Base-by-base conservation (phyloP, 2,329 filamentous ascomycete genomes). In the Colletotrichum endophyticum region DNA sequence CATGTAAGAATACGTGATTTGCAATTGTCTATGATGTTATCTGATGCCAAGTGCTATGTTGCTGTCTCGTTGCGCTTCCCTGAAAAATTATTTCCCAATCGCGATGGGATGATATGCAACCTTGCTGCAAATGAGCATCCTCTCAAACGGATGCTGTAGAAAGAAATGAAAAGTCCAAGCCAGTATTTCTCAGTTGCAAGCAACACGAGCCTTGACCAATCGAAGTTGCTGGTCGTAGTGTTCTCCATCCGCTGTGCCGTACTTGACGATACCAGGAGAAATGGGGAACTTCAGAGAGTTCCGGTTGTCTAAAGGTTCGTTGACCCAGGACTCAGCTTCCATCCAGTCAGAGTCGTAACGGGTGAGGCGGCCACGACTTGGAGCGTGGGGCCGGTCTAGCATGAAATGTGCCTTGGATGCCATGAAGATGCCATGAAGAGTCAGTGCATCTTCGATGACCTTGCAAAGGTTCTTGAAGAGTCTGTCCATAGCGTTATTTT, bases 241-340 rank as follows among this genome's bases (percentile, higher is more conserved):
- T 19, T 68, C 28, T 8, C 78, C 78, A 36, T 79, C 72, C 1
- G 76, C 73, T 13, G 64, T 79, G 22, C 76, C 78, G 19, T 19
- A 2, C 32, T 78, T 79, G 5, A 67, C 5, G 1, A 77, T 61
- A 2, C 19, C 36, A 1, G 75, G 77, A 1, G 74, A 70, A 15
- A 70, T 59, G 7, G 8, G 19, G 4, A 69, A n/a, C 1, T 34
- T 2, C 3, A 76, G 57, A 2, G 3, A 15, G 8, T 28, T 68
- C 2, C 8, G 1, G 7, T 9, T 1, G 6, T 39, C 36, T 3
- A 62, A 19, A 6, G 57, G 57, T 2, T 73, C 44, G 2, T n/a
- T 28, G 0, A 34, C 56, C 28, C 44, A 76, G 3, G 3, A 32
- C 6, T 76, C 74, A 2, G 59, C 57, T 2, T 66, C 25, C 22